Percentiles rank a stretch among this genome's conserved stretches.
These are phyloP conservation scores for Penicillium aurantiogriseum DNA, from an alignment of 2,329 filamentous ascomycete genomes.

Conservation along the genomic window DNA sequence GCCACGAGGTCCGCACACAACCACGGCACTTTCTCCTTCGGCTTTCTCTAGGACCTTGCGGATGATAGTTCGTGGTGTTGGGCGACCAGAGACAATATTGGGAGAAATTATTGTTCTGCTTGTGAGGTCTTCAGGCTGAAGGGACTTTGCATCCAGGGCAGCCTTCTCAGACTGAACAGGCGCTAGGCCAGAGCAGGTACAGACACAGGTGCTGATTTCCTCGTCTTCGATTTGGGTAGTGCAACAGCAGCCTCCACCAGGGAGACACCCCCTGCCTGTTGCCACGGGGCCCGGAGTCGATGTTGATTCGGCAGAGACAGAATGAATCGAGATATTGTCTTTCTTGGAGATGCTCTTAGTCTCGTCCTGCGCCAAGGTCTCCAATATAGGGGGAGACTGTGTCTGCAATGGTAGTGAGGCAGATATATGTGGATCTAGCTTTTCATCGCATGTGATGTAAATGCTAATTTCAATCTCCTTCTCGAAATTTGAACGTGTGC, in stretches of 20 bases:
- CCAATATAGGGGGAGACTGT: background rate
- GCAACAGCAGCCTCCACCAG: constrained; percentile 50
- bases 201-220: constrained; percentile 36
- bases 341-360: constrained; percentile 16
- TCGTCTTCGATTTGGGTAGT: constrained; percentile 49
- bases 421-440: constrained; percentile 39
- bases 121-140: background rate
- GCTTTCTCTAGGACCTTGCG: constrained; percentile 57
- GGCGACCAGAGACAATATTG: constrained; percentile 51
- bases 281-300: constrained; percentile 5
- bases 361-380: background rate
- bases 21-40: constrained; percentile 60
- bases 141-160: constrained; percentile 3
- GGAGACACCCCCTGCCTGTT: constrained; percentile 22
- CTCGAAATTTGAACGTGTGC: constrained; percentile 29
- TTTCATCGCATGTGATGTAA: constrained; percentile 56
- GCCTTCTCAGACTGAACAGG: constrained; percentile 9
- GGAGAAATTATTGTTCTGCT: background rate
- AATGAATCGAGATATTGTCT: constrained; percentile 28
- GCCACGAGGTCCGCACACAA: constrained; percentile 60
- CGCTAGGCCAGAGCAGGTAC: constrained; percentile 38
- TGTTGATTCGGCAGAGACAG: constrained; percentile 9
- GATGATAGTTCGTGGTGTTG: constrained; percentile 53
- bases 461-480: constrained; percentile 53
- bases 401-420: constrained; percentile 9